phyloP scores from a whole-genome alignment of 805 yeast species.

The Starmerella vaccinii region DNA sequence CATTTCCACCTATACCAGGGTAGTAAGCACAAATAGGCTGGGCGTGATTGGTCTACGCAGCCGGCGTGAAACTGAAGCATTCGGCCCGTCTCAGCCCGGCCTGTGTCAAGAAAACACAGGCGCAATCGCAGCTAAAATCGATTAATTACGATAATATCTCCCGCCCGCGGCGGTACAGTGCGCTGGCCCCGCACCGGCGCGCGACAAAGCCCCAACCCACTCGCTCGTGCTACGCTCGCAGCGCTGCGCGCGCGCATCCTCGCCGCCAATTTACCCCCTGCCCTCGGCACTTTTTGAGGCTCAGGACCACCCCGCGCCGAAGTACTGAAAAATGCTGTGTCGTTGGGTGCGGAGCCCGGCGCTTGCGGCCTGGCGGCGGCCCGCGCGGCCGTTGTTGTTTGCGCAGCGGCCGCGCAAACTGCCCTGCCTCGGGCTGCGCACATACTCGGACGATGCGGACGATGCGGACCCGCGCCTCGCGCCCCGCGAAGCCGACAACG shows the following conservation, averaged over 20 bases:
- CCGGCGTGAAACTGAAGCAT: too few relatives aligned
- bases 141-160: too few relatives aligned
- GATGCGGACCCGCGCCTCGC: conserved; percentile 28
- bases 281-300: conserved; percentile 2
- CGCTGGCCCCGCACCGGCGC: too few relatives aligned
- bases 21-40: neutral
- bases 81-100: too few relatives aligned
- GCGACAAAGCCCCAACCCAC: neutral
- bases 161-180: too few relatives aligned
- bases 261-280: neutral
- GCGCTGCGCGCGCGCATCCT: neutral
- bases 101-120: too few relatives aligned
- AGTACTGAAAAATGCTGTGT: neutral
- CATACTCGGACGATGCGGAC: conserved; percentile 1
- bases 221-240: too few relatives aligned
- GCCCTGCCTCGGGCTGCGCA: neutral
- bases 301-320: conserved; percentile 1
- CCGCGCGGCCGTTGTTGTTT: neutral
- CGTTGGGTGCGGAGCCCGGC: conserved; percentile 2
- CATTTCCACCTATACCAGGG: neutral
- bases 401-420: neutral
- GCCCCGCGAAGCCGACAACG: conserved; percentile 72
- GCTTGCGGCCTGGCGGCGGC: neutral
- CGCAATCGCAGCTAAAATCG: too few relatives aligned
- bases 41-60: neutral